Conservation (phyloP, 805 yeast species). For the Maudiozyma saulgeensis region DNA sequence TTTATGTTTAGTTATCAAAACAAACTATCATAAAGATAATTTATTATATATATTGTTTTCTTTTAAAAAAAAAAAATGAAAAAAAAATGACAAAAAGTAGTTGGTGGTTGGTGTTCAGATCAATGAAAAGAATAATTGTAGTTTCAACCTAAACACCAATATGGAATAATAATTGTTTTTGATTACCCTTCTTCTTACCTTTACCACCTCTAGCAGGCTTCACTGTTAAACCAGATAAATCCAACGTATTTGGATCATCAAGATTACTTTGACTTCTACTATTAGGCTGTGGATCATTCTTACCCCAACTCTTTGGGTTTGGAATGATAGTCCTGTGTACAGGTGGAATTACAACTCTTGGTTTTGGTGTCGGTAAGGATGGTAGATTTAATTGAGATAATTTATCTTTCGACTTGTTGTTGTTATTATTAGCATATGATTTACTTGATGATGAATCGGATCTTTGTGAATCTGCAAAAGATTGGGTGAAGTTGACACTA, state of each 20-base stretch:
- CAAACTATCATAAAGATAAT: background rate
- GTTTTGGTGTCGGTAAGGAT: slow-evolving; percentile 32
- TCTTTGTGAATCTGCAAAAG: slow-evolving; percentile 23
- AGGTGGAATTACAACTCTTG: slow-evolving; percentile 39
- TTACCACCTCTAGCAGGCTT: slow-evolving; percentile 11
- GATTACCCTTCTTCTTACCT: slow-evolving; percentile 36
- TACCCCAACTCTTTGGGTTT: slow-evolving; percentile 33
- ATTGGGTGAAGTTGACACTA: slow-evolving; percentile 21
- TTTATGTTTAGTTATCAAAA: background rate
- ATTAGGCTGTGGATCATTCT: slow-evolving; percentile 3
- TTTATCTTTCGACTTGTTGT: slow-evolving; percentile 7
- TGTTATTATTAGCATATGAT: background rate
- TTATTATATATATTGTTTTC: no score
- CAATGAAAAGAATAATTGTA: background rate
- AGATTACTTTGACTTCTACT: background rate
- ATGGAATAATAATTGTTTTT: slow-evolving; percentile 45
- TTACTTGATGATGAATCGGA: slow-evolving; percentile 7
- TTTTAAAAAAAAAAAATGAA: no score
- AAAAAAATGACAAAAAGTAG: no score
- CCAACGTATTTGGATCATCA: slow-evolving; percentile 5
- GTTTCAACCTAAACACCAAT: slow-evolving; percentile 34
- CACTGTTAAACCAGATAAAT: background rate
- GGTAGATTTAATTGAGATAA: slow-evolving; percentile 36
- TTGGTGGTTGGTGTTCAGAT: no score
- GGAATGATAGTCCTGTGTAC: slow-evolving; percentile 38